Base-by-base conservation (phyloP, 768 basidiomycete species). In the Rhodotorula paludigena region DNA sequence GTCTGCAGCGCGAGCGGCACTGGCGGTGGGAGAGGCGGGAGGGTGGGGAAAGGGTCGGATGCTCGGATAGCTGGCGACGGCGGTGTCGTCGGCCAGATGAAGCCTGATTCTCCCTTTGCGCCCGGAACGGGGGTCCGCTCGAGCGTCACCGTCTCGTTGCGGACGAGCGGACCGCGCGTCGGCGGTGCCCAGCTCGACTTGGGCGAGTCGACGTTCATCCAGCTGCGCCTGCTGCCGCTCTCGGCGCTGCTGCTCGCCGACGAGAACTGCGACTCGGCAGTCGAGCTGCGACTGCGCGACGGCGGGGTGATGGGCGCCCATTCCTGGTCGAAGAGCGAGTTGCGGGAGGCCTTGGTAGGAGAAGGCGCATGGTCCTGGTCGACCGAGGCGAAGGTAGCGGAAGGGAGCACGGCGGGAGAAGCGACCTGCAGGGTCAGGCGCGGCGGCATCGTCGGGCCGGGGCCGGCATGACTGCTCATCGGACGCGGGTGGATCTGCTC, bases 321-420 rank as follows among this genome's bases (percentile, higher is more conserved):
- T 53, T 59, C 57, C n/a, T 42, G 62, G 39, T 60, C 62, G 47
- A 68, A 68, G 20, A 68, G 53, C 44, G 33, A 20, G 57, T 68
- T 68, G 30, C 62, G 54, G 38, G 47, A 51, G 25, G 32, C 2
- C n/a, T 18, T 23, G 28, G 49, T 2, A 14, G 64, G 11, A 33
- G 41, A 18, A 45, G 21, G 25, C n/a, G n/a, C n/a, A n/a, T n/a
- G n/a, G n/a, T n/a, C n/a, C 38, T 33, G 12, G 36, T n/a, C 21
- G 14, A 36, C 7, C 21, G 53, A 41, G 25, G 32, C n/a, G 56
- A 47, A 25, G 56, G 38, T n/a, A 41, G 41, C 23, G 25, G 55
- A 33, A 10, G 30, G 14, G 45, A 53, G 49, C 36, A 21, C 16
- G 49, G 52, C 16, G 15, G 60, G 48, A 0, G 66, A 15, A 1